A percentile compares a stretch with the other conserved stretches of the same genome.
These are phyloP conservation scores for Cyclospora cayetanensis DNA, from an alignment of 169 alveolate species.

Conservation along the genomic window DNA sequence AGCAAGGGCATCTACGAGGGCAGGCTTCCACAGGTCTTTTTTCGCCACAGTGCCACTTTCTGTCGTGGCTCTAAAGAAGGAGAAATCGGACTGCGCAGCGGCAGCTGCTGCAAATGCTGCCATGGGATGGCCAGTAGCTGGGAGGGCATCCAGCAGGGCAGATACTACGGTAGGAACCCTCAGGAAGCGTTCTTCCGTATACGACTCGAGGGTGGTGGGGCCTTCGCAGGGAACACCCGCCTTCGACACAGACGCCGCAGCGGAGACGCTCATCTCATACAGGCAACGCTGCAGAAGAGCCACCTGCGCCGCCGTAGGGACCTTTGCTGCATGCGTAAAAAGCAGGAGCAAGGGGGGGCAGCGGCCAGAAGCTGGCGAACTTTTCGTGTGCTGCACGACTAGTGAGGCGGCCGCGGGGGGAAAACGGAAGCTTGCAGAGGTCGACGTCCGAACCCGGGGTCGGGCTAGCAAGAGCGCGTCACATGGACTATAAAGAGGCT, in stretches of 20 bases:
- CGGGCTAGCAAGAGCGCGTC: too few species aligned
- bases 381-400: too few species aligned
- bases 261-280: neutral
- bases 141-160: slow-evolving; percentile 84
- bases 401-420: too few species aligned
- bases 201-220: neutral
- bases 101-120: slow-evolving; percentile 90
- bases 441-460: too few species aligned
- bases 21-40: slow-evolving; percentile 90
- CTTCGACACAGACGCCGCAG: neutral
- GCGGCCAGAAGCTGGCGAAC: too few species aligned
- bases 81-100: slow-evolving; percentile 74
- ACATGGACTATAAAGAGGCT: too few species aligned
- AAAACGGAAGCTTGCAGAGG: too few species aligned
- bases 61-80: neutral
- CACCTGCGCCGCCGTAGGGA: slow-evolving; percentile 64
- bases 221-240: neutral
- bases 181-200: slow-evolving; percentile 75
- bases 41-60: slow-evolving; percentile 63
- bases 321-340: slow-evolving; percentile 45
- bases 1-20: slow-evolving; percentile 90
- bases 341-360: neutral
- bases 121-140: slow-evolving; percentile 94
- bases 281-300: neutral
- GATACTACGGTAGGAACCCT: slow-evolving; percentile 83